Base-by-base conservation (phyloP, 305 asterid genomes). In the Ajuga reptans region DNA sequence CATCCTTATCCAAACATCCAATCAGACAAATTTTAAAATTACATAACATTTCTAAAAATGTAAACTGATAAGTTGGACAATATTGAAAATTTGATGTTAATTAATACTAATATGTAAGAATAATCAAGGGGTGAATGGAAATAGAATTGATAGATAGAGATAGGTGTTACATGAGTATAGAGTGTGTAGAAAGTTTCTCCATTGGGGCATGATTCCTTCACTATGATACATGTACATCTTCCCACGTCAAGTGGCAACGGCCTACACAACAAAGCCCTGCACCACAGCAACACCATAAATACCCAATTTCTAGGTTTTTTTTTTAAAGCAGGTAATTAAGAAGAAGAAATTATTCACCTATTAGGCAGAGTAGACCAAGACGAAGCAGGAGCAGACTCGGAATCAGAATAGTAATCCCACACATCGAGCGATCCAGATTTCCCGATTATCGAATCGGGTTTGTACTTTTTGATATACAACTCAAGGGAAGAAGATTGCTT, bases 201-300 rank as follows among this genome's bases (percentile, higher is more conserved):
- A 63, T 87, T 84, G 5, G 85, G 82, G 0, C 89, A 83, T 6
- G 83, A 66, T 72, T 93, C 99, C 78, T 87, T 93, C 78, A 89
- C 91, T 55, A 93, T 90, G 15, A 93, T 69, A 79, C 99, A 93
- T 1, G 89, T 90, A 42, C 97, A 90, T 72, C 88, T 86, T 72
- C 95, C 97, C 46, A 93, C 90, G 56, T 93, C 97, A 61, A 90
- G 53, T 6, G 99, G 95, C 85, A 93, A 79, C 54, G 97, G 96
- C 82, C 97, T 81, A 73, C 66, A 93, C 84, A 93, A 36, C 86
- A 93, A 84, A 4, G 94, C 77, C 84, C 96, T 91, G 87, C 75
- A 64, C 33, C 16, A 59, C 10, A 16, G 15, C 21, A 61, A 42
- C 0, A 9, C 11, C 45, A 11, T 21, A 16, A 4, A 12, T 15